These are phyloP conservation scores for Chalaropsis thielavioides DNA, from an alignment of 2,329 filamentous ascomycete genomes.

Conservation along the genomic window DNA sequence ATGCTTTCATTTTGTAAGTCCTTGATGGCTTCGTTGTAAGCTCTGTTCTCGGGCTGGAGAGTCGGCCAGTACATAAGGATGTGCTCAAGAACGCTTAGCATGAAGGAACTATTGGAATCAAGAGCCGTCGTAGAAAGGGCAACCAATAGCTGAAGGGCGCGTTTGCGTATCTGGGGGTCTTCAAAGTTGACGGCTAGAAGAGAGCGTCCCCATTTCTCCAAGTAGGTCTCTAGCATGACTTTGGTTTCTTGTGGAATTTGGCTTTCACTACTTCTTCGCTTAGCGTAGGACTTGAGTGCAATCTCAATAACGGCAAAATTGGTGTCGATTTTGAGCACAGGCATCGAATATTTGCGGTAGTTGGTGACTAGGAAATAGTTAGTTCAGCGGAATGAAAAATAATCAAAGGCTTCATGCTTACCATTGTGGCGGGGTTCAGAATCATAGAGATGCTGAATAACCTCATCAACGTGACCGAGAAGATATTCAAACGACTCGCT, in stretches of 20 bases:
- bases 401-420: constrained; percentile 26
- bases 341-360: constrained; percentile 54
- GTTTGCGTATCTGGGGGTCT: constrained; percentile 72
- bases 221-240: constrained; percentile 34
- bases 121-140: constrained; percentile 72
- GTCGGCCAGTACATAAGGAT: constrained; percentile 72
- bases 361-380: constrained; percentile 29
- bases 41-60: constrained; percentile 52
- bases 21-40: constrained; percentile 79
- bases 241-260: constrained; percentile 8
- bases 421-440: constrained; percentile 52
- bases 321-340: constrained; percentile 69
- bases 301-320: constrained; percentile 83
- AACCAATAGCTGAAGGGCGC: constrained; percentile 67
- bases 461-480: constrained; percentile 59
- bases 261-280: constrained; percentile 41
- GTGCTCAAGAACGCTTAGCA: constrained; percentile 79
- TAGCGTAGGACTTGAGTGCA: constrained; percentile 73
- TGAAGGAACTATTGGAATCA: constrained; percentile 63
- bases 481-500: constrained; percentile 80
- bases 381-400: not conserved
- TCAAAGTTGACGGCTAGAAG: constrained; percentile 59
- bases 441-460: constrained; percentile 62
- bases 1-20: constrained; percentile 75
- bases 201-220: constrained; percentile 59